Evolutionary conservation across 2,329 filamentous ascomycete genomes (phyloP), one percentile per base, ranked within the genome.

Genomic region (Grosmannia serpens): DNA sequence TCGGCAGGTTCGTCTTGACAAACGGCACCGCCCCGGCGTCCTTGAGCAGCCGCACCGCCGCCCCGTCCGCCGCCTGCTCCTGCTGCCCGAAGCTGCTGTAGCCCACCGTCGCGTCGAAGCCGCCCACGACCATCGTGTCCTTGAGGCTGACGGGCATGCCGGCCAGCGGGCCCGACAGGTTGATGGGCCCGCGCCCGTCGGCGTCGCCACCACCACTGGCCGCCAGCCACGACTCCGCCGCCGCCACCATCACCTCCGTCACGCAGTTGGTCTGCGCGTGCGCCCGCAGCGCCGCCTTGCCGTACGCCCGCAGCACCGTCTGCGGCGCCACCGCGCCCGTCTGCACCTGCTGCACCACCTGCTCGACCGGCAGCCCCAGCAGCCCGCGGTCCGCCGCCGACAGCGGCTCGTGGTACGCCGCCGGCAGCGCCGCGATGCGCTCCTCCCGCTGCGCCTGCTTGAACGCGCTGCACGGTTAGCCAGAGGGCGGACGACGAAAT

Each of bases 21-120:
- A 95, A 96, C 0, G 91, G 91, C 2, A 96, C 80, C 0, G 91
- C 91, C 26, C 91, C 88, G 2, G 90, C 89, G 68, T 94, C 88
- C 68, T 95, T 95, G 56, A 96, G 77, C 49, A 97, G 72, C 58
- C 80, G 81, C 26, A 89, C 85, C 66, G 90, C 82, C 2, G 83
- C 75, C 0, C 91, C 90, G 73, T 96, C 91, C 0, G 70, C 58
- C 44, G 47, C 38, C 51, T 78, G 75, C 17, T 85, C 85, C 66
- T 91, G 88, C 55, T 83, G 83, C 0, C 85, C 82, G 63, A 89
- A 83, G 56, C 77, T 74, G 41, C 88, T 89, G 71, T 91, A 95
- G 2, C 90, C 91, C 1, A 96, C 87, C 5, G 83, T 87, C 20
- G 83, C 83, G 68, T 96, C 90, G 65, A 91, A 95, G 17, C 89